Evolutionary conservation across 176 grass and related monocot species (phyloP).

Genomic region (Tillandsia leiboldiana): DNA sequence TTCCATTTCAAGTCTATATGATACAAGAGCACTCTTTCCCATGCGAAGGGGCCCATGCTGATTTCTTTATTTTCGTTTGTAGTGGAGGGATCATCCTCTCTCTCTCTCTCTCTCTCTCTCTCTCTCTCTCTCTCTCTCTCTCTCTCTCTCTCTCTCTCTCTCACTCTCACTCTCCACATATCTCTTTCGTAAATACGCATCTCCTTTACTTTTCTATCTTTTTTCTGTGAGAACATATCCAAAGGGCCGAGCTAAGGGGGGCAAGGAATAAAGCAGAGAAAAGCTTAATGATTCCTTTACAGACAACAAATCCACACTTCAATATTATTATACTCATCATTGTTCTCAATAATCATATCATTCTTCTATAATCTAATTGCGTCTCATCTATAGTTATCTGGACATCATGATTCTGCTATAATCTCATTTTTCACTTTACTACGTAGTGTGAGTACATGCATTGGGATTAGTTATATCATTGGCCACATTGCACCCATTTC

Average conservation of each 20-base stretch:
- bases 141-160: constrained; percentile 1
- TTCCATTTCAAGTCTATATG: constrained; percentile 10
- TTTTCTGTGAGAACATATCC: constrained; percentile 2
- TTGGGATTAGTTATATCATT: constrained; percentile 20
- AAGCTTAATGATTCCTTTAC: constrained; percentile 26
- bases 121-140: not conserved
- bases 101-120: constrained; percentile 7
- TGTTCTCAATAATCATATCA: constrained; percentile 7
- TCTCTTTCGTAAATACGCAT: no score
- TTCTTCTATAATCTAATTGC: constrained; percentile 4
- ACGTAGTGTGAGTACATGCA: constrained; percentile 6
- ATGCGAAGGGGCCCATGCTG: constrained; percentile 26
- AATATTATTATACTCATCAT: constrained; percentile 20
- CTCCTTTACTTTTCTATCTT: not conserved
- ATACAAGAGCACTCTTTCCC: constrained; percentile 49
- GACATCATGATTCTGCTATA: constrained; percentile 44
- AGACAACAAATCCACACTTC: constrained; percentile 5
- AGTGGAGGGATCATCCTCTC: not conserved
- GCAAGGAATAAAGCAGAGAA: constrained; percentile 23
- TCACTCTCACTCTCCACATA: not conserved
- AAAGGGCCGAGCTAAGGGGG: not conserved
- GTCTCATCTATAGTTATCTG: constrained; percentile 15
- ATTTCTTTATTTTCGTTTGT: constrained; percentile 14
- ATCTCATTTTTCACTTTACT: constrained; percentile 26
- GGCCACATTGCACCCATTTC: constrained; percentile 17